Evolutionary conservation across 2,329 filamentous ascomycete species (phyloP), one percentile per base, ranked within the genome.

Genomic region (Ceratocystis papillata): DNA sequence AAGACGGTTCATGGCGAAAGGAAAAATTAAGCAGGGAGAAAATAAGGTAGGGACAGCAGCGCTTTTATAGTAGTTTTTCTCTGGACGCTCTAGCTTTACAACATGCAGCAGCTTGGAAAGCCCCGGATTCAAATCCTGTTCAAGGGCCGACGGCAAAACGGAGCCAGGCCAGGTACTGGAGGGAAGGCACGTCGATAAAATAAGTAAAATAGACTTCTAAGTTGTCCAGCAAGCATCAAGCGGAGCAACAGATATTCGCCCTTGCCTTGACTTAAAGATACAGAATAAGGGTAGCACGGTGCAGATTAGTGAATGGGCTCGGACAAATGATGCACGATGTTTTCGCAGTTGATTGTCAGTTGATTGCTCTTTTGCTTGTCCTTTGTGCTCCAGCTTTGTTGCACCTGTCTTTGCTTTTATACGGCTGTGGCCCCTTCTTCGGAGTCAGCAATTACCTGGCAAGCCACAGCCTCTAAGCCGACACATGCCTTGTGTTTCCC

Each of bases 1-100:
- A 30, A 66, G 46, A 25, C 64, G 64, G 64, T 63, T 62, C 64
- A 66, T 66, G 22, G 20, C 55, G 61, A 25, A 48, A 53, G 20
- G 65, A 50, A 37, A 30, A n/a, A 22, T 33, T 25, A 28, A 53
- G 44, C 28, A 59, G 30, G 57, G 20, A 12, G 10, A 62, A 65
- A 63, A 22, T 30, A 55, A 15, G 55, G 17, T 50, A 28, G 55
- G 20, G 46, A 55, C 33, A 17, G 59, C 20, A 25, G 44, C 12
- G 66, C 30, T 55, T 41, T 37, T 41, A 45, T 63, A 33, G 59
- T 55, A 37, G 63, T 48, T 25, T 30, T 44, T 10, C 28, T 7
- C 5, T 33, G 17, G 37, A 41, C 2, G 37, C 37, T 12, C 5
- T 44, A 33, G n/a, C 62, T 33, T 63, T 48, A 46, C 45, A 62